Conservation (phyloP, 257 asterid genomes). For the Solanum acaule region DNA sequence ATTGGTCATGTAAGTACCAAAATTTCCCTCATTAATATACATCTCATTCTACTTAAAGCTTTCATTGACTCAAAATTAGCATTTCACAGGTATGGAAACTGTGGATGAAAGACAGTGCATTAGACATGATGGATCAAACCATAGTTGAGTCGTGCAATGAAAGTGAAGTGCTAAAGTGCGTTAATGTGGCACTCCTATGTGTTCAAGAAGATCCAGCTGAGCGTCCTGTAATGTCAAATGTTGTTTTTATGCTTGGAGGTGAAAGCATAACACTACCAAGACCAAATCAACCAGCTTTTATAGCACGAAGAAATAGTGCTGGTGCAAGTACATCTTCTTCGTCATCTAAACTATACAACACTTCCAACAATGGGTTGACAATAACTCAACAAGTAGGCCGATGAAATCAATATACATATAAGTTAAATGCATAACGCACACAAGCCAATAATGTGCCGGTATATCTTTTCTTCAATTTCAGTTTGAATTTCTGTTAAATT, state of each 20-base stretch:
- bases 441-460: not conserved
- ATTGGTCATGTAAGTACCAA: slow-evolving; percentile 12
- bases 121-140: slow-evolving; percentile 8
- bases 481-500: not conserved
- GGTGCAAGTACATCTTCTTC: not conserved
- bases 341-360: not conserved
- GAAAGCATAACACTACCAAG: slow-evolving; percentile 7
- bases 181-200: slow-evolving; percentile 18
- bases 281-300: slow-evolving; percentile 19
- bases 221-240: slow-evolving; percentile 22
- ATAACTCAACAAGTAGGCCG: slow-evolving; percentile 4
- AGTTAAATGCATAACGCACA: not conserved
- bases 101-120: slow-evolving; percentile 12
- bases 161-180: slow-evolving; percentile 6
- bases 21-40: not conserved
- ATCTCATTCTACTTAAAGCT: not conserved
- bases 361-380: not conserved
- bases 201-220: slow-evolving; percentile 24
- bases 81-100: slow-evolving; percentile 14
- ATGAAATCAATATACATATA: not conserved
- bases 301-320: not conserved
- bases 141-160: not conserved
- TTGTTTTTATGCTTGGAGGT: slow-evolving; percentile 11
- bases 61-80: not conserved
- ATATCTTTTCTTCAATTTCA: not conserved